Percentiles rank a stretch among this genome's conserved stretches.
Evolutionary conservation across 352 stramenopile genomes (phyloP).

Genomic region (Globisporangium abappressorium): DNA sequence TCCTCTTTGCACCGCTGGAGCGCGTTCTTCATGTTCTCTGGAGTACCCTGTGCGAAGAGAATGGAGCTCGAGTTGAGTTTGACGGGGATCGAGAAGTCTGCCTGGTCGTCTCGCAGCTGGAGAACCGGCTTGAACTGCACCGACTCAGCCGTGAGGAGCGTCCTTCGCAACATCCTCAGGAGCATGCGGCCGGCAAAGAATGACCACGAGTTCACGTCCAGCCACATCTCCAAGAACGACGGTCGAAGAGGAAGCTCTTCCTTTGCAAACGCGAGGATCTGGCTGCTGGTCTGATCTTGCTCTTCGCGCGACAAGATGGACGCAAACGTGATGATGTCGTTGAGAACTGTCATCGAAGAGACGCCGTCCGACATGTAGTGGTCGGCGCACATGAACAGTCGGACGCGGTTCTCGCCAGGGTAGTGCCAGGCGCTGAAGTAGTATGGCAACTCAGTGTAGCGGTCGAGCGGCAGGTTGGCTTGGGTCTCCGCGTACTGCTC

Average conservation of each 20-base stretch:
- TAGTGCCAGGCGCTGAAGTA: constrained; percentile 46
- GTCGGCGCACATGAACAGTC: constrained; percentile 45
- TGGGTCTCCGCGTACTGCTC: constrained; percentile 32
- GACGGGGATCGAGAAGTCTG: background rate
- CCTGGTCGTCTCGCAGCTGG: background rate
- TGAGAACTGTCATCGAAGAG: constrained; percentile 32
- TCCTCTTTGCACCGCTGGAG: constrained; percentile 6
- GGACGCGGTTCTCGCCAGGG: constrained; percentile 19
- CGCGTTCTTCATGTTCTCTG: constrained; percentile 8
- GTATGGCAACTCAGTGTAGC: constrained; percentile 44
- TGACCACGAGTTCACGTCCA: constrained; percentile 1
- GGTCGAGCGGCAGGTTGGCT: constrained; percentile 35
- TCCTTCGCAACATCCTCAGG: too few relatives aligned
- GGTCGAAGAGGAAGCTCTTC: constrained; percentile 18
- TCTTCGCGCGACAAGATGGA: background rate
- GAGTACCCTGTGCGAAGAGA: constrained; percentile 6
- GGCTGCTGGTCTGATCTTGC: too few relatives aligned
- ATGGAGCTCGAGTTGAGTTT: constrained; percentile 7
- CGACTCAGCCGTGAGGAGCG: constrained; percentile 12
- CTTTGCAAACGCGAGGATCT: too few relatives aligned
- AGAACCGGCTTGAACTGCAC: background rate
- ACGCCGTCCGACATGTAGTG: constrained; percentile 43
- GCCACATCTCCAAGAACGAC: constrained; percentile 30
- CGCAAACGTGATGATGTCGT: constrained; percentile 33
- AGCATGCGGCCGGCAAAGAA: too few relatives aligned